Evolutionary conservation across 148 eudicot genomes (phyloP), one percentile per base, ranked within the genome.

Genomic region (Arbutus unedo): DNA sequence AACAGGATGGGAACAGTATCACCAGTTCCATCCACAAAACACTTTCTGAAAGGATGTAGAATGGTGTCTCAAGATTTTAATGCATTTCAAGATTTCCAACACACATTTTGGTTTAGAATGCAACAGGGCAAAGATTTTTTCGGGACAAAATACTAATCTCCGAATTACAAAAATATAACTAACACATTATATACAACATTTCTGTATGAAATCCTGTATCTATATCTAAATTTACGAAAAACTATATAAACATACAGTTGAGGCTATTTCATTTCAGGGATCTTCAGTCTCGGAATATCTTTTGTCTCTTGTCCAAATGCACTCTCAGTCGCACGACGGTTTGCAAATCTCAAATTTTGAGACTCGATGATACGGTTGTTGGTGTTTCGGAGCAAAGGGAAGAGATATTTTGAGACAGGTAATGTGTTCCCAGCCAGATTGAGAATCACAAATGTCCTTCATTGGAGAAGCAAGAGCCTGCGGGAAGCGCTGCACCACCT

Each of bases 401-500:
- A 31, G 38, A 31, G 38, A 31, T 31, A 31, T 31, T 31, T 31
- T 31, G 38, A 31, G 38, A 50, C 54, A 50, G 54, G 11, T 13
- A 51, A 2, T 8, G 11, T 13, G 11, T 9, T 51, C 14, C 54
- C 54, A 8, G 25, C 16, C 70, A 25, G 43, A 4, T 41, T 25
- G 71, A 25, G 16, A 31, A 66, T 66, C 11, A 25, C 14, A 14
- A 25, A 16, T 11, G 43, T 13, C 48, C 74, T 70, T 70, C 38
- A 23, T 6, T 16, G 55, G 56, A n/a, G 59, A 49, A 85, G 77
- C 74, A 88, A 72, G 66, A 59, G 87, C 59, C 78, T 85, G 57
- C 91, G 92, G 5, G 95, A 91, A 6, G 85, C 68, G 13, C 49
- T 76, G 87, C 89, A 93, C 98, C 98, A 95, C 11, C 90, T 82